Evolutionary conservation across 2,329 filamentous ascomycete species (phyloP), one percentile per base, ranked within the genome.

Genomic region (Sarocladiaceae sp.): DNA sequence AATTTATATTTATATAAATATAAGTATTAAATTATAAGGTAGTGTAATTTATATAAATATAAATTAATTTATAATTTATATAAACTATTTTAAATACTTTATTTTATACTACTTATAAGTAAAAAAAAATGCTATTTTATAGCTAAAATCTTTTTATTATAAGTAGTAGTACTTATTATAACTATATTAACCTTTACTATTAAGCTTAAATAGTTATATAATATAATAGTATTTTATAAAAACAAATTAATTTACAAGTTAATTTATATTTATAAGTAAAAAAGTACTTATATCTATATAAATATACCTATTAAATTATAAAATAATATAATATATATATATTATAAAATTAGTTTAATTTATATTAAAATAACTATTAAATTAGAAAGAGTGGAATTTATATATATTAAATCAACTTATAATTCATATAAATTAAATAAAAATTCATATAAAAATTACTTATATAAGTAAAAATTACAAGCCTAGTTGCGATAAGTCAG

Each of bases 61-160:
- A 26, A 27, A 45, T 29, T 29, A 45, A 45, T 45, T 32, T 33
- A 7, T 32, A 33, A 10, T 27, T 31, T 34, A 44, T 24, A 39
- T 15, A 6, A n/a, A 23, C 7, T 19, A 9, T n/a, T 21, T 37
- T 45, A 35, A 3, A 11, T 33, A 33, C 31, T 10, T 33, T n/a
- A 37, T 20, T 37, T 10, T n/a, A n/a, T 37, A 37, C 5, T 37
- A 37, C n/a, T n/a, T n/a, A n/a, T n/a, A 37, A 37, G 6, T 19
- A 37, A 10, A 37, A 37, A 37, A 10, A 37, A 37, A 11, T 18
- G 6, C 16, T n/a, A n/a, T 37, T 20, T 18, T 20, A 37, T 37
- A 19, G 11, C 7, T 21, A 6, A 11, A 37, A 37, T 6, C 10
- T 21, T 11, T 20, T 10, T 18, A 21, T 21, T 37, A 37, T 5